Conservation (phyloP, 2,329 filamentous ascomycete genomes). For the Colletotrichum tabaci region DNA sequence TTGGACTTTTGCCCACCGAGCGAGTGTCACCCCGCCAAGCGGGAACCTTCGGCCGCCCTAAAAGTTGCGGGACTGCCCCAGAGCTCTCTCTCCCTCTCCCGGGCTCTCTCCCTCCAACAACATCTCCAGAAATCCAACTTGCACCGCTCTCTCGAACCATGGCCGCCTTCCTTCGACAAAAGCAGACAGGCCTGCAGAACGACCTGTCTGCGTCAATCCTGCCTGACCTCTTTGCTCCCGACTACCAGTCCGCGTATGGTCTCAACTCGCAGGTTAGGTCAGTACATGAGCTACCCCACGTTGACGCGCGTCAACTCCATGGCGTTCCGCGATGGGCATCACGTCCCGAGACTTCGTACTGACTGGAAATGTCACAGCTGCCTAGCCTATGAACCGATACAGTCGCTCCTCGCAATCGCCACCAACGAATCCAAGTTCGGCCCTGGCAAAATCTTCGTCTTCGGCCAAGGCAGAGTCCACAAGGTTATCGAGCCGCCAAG, state of each 20-base stretch:
- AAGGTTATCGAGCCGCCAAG: slow-evolving; percentile 80
- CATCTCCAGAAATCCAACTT: slow-evolving; percentile 40
- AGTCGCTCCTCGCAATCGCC: slow-evolving; percentile 92
- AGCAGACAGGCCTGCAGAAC: slow-evolving; percentile 92
- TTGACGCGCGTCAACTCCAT: slow-evolving; percentile 40
- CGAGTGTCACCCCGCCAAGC: slow-evolving; percentile 34
- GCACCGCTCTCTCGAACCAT: slow-evolving; percentile 38
- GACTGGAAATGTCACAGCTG: slow-evolving; percentile 68
- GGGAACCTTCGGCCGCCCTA: slow-evolving; percentile 29
- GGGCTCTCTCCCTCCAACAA: slow-evolving; percentile 32
- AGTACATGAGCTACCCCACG: slow-evolving; percentile 43
- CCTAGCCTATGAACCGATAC: slow-evolving; percentile 92
- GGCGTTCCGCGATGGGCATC: slow-evolving; percentile 1
- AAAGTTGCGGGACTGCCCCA: slow-evolving; percentile 26
- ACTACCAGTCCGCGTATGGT: slow-evolving; percentile 87
- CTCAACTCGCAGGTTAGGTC: slow-evolving; percentile 83
- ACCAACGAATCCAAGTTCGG: slow-evolving; percentile 91
- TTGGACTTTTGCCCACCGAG: slow-evolving; percentile 21
- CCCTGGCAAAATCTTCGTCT: slow-evolving; percentile 88
- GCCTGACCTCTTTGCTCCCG: slow-evolving; percentile 83
- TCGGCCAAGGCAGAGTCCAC: slow-evolving; percentile 86
- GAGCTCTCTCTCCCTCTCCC: background rate
- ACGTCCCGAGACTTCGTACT: background rate
- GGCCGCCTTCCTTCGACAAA: slow-evolving; percentile 84
- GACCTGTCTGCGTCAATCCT: slow-evolving; percentile 89